phyloP scores from a whole-genome alignment of 2,329 filamentous ascomycete species.

The Beauveria sp. region DNA sequence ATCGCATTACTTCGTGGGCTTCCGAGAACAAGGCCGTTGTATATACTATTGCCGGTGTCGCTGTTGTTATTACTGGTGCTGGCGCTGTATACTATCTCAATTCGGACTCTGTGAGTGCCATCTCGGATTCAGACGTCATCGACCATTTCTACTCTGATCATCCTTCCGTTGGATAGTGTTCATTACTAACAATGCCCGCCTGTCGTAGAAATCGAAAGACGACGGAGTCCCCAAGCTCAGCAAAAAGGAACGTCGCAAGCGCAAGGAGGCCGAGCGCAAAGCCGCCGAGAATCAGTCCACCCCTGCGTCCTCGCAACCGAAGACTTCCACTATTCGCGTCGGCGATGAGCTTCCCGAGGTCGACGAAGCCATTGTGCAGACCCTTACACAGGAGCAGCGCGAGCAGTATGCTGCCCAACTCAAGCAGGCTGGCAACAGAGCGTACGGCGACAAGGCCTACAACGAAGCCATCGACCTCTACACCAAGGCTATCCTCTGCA shows the following conservation, averaged over 20 bases:
- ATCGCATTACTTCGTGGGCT: conserved; percentile 83
- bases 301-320: conserved; percentile 32
- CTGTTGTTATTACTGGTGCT: conserved; percentile 82
- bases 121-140: not conserved
- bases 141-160: conserved; percentile 4
- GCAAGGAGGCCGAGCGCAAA: conserved; percentile 68
- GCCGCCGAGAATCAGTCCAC: conserved; percentile 37
- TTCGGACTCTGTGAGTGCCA: conserved; percentile 43
- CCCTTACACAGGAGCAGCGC: conserved; percentile 56
- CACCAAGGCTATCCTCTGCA: conserved; percentile 92
- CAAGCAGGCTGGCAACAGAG: conserved; percentile 93
- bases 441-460: conserved; percentile 91
- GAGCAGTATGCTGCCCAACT: conserved; percentile 84
- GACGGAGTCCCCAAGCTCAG: conserved; percentile 60
- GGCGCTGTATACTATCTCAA: conserved; percentile 89
- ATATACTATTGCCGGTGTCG: conserved; percentile 93
- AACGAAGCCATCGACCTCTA: conserved; percentile 90
- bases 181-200: conserved; percentile 1
- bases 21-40: conserved; percentile 93
- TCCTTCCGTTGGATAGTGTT: conserved; percentile 6
- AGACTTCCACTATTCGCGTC: conserved; percentile 45
- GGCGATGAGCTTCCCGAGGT: conserved; percentile 65
- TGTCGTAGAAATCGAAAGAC: conserved; percentile 33
- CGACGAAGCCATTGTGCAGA: conserved; percentile 47
- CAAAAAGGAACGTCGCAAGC: conserved; percentile 85